Percentiles rank a stretch among this genome's conserved stretches.
phyloP scores from a whole-genome alignment of 306 rosid species.

The Vigna mungo region DNA sequence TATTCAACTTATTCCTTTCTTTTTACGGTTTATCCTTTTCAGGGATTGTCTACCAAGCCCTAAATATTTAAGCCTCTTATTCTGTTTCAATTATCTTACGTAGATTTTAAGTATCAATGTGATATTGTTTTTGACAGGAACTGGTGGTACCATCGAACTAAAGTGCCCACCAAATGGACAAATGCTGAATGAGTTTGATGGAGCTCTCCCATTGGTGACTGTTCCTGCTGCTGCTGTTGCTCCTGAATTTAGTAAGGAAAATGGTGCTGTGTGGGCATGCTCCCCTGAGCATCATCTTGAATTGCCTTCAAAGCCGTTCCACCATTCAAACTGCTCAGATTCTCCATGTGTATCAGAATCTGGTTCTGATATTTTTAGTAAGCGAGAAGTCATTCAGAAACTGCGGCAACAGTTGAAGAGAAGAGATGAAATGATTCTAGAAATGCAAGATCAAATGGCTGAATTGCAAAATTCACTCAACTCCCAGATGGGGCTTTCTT shows the following conservation, averaged over 20 bases:
- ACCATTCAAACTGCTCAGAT: constrained; percentile 88
- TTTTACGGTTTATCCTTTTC: constrained; percentile 15
- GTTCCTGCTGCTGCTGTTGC: constrained; percentile 63
- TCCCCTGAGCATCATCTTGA: constrained; percentile 93
- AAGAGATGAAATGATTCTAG: constrained; percentile 93
- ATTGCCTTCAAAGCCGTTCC: constrained; percentile 80
- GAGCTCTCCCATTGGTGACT: constrained; percentile 79
- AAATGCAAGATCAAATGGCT: constrained; percentile 96
- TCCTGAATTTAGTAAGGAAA: constrained; percentile 77
- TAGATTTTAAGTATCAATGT: constrained; percentile 7
- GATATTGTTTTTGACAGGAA: constrained; percentile 58
- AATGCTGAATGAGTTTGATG: constrained; percentile 63
- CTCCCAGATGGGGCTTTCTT: constrained; percentile 71
- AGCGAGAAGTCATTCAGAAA: constrained; percentile 93
- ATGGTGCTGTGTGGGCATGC: constrained; percentile 80
- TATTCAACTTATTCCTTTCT: constrained; percentile 13
- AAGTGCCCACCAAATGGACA: constrained; percentile 71
- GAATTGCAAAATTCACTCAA: constrained; percentile 79
- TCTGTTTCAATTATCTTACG: constrained; percentile 3
- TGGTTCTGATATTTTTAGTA: constrained; percentile 91
- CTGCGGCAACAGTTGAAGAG: constrained; percentile 92
- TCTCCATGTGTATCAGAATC: constrained; percentile 96
- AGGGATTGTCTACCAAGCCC: neutral
- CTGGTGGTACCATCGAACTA: constrained; percentile 59
- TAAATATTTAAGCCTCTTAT: constrained; percentile 18